Conservation (phyloP, 345 rosid species). For the Toxicodendron radicans region DNA sequence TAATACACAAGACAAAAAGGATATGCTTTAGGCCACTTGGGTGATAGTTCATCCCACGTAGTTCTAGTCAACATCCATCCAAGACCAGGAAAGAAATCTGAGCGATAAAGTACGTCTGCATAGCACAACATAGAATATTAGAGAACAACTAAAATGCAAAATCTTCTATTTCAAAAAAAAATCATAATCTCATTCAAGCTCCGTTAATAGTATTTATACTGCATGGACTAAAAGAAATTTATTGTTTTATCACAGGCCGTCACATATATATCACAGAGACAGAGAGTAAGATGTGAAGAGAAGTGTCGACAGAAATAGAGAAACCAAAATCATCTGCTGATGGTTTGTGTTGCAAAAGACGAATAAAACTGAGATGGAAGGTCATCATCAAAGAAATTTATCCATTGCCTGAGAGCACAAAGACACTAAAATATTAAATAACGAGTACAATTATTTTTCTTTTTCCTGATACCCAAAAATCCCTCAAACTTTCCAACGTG, state of each 20-base stretch:
- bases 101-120: slow-evolving; percentile 88
- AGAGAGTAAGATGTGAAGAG: background rate
- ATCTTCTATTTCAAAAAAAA: background rate
- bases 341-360: background rate
- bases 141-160: slow-evolving; percentile 5
- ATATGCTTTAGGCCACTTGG: slow-evolving; percentile 99
- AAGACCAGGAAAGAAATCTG: slow-evolving; percentile 99
- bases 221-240: background rate
- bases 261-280: background rate
- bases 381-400: background rate
- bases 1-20: slow-evolving; percentile 38
- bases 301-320: background rate
- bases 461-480: no score
- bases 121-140: slow-evolving; percentile 27
- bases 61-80: slow-evolving; percentile 94
- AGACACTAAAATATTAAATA: background rate
- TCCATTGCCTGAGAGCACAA: background rate
- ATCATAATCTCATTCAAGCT: background rate
- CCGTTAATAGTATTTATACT: background rate
- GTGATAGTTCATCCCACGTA: slow-evolving; percentile 96
- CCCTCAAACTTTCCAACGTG: no score
- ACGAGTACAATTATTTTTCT: background rate
- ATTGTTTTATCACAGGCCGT: background rate
- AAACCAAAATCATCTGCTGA: background rate
- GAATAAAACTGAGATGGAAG: slow-evolving; percentile 1